A percentile compares a stretch with the other conserved stretches of the same genome.
These are phyloP conservation scores for Cladorrhinum sp. DNA, from an alignment of 2,329 filamentous ascomycete species.

Conservation along the genomic window DNA sequence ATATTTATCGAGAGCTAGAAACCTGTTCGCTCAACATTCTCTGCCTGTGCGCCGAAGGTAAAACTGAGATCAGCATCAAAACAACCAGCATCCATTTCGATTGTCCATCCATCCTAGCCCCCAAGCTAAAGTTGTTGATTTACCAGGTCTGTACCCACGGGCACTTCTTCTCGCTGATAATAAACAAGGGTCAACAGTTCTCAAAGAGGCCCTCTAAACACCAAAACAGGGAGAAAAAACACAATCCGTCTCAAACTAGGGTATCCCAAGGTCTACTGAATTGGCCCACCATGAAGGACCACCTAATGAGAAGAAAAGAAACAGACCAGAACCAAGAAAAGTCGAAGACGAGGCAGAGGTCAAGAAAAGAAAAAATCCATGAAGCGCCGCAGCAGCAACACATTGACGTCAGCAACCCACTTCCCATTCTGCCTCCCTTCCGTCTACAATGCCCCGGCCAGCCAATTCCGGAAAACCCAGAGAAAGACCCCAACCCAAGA, in stretches of 20 bases:
- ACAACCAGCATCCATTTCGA: too few relatives aligned
- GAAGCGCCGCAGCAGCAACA: not conserved
- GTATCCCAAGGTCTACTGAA: conserved; percentile 6
- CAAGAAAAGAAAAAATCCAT: not conserved
- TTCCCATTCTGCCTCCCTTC: not conserved
- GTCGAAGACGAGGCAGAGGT: too few relatives aligned
- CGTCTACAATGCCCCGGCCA: not conserved
- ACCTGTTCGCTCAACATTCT: too few relatives aligned
- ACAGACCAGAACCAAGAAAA: not conserved
- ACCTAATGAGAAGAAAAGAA: not conserved
- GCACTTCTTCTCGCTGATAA: too few relatives aligned
- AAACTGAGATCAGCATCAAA: too few relatives aligned
- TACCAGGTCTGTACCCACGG: too few relatives aligned
- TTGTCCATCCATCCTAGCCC: too few relatives aligned
- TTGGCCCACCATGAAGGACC: not conserved
- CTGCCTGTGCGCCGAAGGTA: too few relatives aligned
- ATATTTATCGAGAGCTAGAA: too few relatives aligned
- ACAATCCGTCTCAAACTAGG: conserved; percentile 1
- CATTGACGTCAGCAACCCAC: not conserved
- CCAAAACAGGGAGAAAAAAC: not conserved
- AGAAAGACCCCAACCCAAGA: not conserved
- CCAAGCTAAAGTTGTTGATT: too few relatives aligned
- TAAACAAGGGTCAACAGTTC: not conserved
- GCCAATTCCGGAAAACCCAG: not conserved
- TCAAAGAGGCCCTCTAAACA: not conserved